Evolutionary conservation across 73 alveolate species (phyloP).

Genomic region (Paramecium pentaurelia): DNA sequence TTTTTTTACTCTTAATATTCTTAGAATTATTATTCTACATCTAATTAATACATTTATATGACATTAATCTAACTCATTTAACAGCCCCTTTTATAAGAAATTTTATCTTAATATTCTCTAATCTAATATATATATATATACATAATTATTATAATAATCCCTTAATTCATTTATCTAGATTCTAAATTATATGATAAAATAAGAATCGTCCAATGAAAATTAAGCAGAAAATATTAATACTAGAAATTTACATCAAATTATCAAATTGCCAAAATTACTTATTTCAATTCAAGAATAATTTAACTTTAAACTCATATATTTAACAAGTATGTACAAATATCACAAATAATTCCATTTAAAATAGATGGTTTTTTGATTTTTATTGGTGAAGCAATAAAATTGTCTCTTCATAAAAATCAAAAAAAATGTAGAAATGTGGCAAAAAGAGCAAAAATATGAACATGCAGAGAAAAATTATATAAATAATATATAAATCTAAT

Average conservation of each 20-base stretch:
- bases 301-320: neutral
- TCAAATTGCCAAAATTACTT: neutral
- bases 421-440: neutral
- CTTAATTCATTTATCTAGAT: neutral
- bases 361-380: neutral
- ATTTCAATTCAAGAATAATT: neutral
- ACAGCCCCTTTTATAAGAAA: neutral
- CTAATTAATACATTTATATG: neutral
- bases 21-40: too few relatives aligned
- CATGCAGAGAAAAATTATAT: slow-evolving; percentile 1
- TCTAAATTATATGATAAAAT: too few relatives aligned
- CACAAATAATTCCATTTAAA: neutral
- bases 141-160: neutral
- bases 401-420: neutral
- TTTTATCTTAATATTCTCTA: neutral
- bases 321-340: neutral
- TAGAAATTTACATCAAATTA: neutral
- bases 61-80: too few relatives aligned
- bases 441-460: neutral
- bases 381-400: neutral
- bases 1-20: neutral
- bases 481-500: neutral
- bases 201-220: neutral
- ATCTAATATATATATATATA: neutral
- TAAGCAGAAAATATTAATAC: neutral